Evolutionary conservation across 495 filamentous ascomycete species (phyloP), one percentile per base, ranked within the genome.

Genomic region (Podospora australis): DNA sequence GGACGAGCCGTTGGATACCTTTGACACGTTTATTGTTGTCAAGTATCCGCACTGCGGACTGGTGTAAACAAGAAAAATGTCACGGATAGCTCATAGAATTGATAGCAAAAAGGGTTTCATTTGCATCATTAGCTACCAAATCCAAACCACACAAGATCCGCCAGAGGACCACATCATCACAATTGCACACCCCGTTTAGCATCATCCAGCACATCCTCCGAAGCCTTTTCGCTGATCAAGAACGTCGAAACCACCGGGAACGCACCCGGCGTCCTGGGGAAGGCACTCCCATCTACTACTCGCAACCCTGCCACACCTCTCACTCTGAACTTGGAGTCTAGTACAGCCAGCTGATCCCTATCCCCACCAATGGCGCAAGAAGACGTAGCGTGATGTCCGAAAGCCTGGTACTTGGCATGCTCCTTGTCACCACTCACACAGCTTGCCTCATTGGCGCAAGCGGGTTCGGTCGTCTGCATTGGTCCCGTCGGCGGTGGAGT

Each of bases 171-270:
- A n/a, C n/a, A n/a, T n/a, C n/a, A n/a, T n/a, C n/a, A n/a, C n/a
- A n/a, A n/a, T n/a, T n/a, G n/a, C n/a, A n/a, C n/a, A n/a, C n/a
- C n/a, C n/a, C 32, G 9, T 24, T 14, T 24, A 38, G 52, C 52
- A 46, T 50, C 48, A 14, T 6, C 17, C 43, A 58, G 42, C 16
- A 79, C 71, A 7, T 71, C 74, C 32, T 74, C 71, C 0, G 65
- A 62, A 2, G 74, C 77, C 65, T 79, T 79, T 62, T 80, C 75
- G 43, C 68, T 71, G 16, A 79, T 54, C 68, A 78, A 73, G 45
- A 76, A 77, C n/a, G 73, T 77, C 0, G 73, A 60, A 13, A 72
- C 29, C 14, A 64, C 67, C 14, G 72, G 67, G 41, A 73, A 79
- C 10, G 65, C 67, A 2, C 77, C 75, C 11, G 66, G 67, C 46